Percentiles rank a stretch among this genome's conserved stretches.
Evolutionary conservation across 331 rosid genomes (phyloP).

Genomic region (Quercus tomentella): DNA sequence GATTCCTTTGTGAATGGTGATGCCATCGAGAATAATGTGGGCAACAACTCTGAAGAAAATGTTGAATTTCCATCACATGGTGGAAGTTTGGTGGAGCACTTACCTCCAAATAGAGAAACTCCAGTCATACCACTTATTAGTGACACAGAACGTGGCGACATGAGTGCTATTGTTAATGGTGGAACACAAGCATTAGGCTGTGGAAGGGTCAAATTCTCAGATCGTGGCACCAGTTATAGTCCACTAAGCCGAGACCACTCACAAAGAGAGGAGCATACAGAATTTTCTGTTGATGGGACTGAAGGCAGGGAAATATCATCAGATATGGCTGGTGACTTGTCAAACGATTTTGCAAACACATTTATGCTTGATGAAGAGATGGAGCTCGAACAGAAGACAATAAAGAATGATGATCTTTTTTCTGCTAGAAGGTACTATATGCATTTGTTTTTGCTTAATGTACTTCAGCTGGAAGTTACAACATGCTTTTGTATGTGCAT

Average conservation of each 20-base stretch:
- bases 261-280: slow-evolving; percentile 25
- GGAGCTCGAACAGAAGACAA: slow-evolving; percentile 67
- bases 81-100: slow-evolving; percentile 21
- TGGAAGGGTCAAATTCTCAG: slow-evolving; percentile 18
- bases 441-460: not conserved
- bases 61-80: slow-evolving; percentile 24
- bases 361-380: slow-evolving; percentile 98
- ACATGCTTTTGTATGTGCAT: not conserved
- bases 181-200: slow-evolving; percentile 19
- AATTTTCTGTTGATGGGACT: slow-evolving; percentile 24
- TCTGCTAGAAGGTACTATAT: slow-evolving; percentile 53
- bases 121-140: slow-evolving; percentile 5
- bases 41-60: slow-evolving; percentile 29
- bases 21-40: slow-evolving; percentile 28
- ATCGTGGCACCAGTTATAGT: slow-evolving; percentile 15
- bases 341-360: slow-evolving; percentile 74
- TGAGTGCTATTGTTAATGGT: slow-evolving; percentile 25
- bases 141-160: slow-evolving; percentile 19
- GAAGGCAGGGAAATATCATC: slow-evolving; percentile 36
- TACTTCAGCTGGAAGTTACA: slow-evolving; percentile 58
- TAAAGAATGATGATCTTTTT: slow-evolving; percentile 45
- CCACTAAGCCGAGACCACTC: slow-evolving; percentile 18
- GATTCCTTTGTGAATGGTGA: slow-evolving; percentile 27
- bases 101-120: slow-evolving; percentile 28
- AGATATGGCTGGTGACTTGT: slow-evolving; percentile 42